phyloP scores from a whole-genome alignment of 2,329 filamentous ascomycete genomes.

The Penicillium occitanis region DNA sequence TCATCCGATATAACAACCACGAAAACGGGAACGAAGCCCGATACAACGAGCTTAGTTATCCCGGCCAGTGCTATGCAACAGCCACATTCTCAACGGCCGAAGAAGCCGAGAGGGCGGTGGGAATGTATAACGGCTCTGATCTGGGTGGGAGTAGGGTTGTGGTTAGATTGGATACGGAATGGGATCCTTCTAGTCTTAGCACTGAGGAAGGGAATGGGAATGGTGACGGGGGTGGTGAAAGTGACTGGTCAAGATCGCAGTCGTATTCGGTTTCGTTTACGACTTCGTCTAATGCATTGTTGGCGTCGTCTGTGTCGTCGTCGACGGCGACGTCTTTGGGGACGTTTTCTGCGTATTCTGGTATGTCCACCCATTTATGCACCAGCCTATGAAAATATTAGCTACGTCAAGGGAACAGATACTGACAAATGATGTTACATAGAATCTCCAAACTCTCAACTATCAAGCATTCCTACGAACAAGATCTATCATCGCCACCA shows the following conservation, averaged over 20 bases:
- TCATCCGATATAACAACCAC: slow-evolving; percentile 26
- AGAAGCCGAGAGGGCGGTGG: slow-evolving; percentile 37
- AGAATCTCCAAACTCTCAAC: slow-evolving; percentile 4
- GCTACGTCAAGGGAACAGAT: not conserved
- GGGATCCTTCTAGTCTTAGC: not conserved
- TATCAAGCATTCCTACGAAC: not conserved
- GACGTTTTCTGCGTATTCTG: slow-evolving; percentile 10
- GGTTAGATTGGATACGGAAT: slow-evolving; percentile 34
- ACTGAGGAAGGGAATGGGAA: not conserved
- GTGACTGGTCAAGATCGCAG: slow-evolving; percentile 14
- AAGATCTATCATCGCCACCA: not conserved
- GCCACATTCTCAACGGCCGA: slow-evolving; percentile 34
- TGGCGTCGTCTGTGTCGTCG: slow-evolving; percentile 10
- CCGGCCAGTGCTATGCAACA: slow-evolving; percentile 24
- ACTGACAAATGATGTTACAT: not conserved
- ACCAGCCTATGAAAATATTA: too few species aligned
- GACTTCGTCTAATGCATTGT: not conserved
- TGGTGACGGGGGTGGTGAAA: not conserved
- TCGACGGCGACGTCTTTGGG: slow-evolving; percentile 2
- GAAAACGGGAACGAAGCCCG: slow-evolving; percentile 5
- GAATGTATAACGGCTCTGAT: slow-evolving; percentile 34
- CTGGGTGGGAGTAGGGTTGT: slow-evolving; percentile 37
- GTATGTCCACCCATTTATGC: not conserved
- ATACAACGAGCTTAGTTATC: slow-evolving; percentile 7
- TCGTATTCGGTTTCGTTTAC: slow-evolving; percentile 10